A percentile compares a stretch with the other conserved stretches of the same genome.
phyloP scores from a whole-genome alignment of 2,329 filamentous ascomycete genomes.

The Ascochyta clinopodiicola region DNA sequence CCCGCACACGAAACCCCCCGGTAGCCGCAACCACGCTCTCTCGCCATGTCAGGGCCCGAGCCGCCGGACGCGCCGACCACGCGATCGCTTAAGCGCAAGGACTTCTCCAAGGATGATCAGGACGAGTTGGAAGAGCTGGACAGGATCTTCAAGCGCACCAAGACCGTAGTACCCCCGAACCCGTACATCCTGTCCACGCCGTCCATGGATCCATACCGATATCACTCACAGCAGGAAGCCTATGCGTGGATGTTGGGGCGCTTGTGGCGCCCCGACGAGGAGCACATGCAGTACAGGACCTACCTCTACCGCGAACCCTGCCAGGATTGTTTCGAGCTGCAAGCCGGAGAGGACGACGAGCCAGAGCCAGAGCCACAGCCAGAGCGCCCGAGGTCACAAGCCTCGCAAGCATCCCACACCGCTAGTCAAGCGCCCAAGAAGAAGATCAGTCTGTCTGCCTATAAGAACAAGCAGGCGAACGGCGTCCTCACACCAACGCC shows the following conservation, averaged over 20 bases:
- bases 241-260: constrained; percentile 55
- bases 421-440: constrained; percentile 59
- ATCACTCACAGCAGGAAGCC: constrained; percentile 51
- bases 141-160: constrained; percentile 52
- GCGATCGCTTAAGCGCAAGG: constrained; percentile 36
- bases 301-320: constrained; percentile 65
- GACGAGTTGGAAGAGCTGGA: constrained; percentile 51
- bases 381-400: constrained; percentile 45
- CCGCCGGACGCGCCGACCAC: constrained; percentile 35
- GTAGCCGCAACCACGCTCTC: neutral
- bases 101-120: constrained; percentile 38
- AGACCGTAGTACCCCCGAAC: constrained; percentile 48
- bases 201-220: constrained; percentile 53
- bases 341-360: constrained; percentile 62
- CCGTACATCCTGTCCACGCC: constrained; percentile 59
- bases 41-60: constrained; percentile 44
- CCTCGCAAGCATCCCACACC: constrained; percentile 41
- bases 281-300: constrained; percentile 67
- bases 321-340: constrained; percentile 55
- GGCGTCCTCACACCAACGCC: constrained; percentile 37
- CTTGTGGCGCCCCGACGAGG: constrained; percentile 62
- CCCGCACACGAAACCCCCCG: neutral
- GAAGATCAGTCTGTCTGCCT: constrained; percentile 67
- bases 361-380: constrained; percentile 41
- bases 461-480: constrained; percentile 62